Conservation (phyloP, 2,329 filamentous ascomycete species). For the Pestalotiopsis sp. region DNA sequence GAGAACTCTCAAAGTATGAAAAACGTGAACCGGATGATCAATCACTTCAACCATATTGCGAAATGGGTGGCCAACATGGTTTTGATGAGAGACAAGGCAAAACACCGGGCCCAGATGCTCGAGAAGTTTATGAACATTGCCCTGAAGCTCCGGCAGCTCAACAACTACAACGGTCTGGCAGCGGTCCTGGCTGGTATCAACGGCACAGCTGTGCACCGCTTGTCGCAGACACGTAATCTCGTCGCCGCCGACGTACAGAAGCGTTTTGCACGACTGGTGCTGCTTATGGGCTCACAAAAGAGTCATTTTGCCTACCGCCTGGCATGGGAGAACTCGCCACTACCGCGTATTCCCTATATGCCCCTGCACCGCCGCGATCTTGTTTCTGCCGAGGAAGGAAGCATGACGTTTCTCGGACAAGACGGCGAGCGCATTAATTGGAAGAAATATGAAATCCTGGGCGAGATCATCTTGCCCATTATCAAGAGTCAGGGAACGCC, state of each 20-base stretch:
- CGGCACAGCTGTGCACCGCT: constrained; percentile 80
- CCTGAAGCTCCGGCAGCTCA: constrained; percentile 80
- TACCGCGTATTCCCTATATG: constrained; percentile 90
- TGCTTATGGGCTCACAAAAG: constrained; percentile 91
- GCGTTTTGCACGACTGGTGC: constrained; percentile 83
- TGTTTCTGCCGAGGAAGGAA: constrained; percentile 90
- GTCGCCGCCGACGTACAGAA: constrained; percentile 74
- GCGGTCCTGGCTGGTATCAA: constrained; percentile 93
- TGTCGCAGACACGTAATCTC: constrained; percentile 77
- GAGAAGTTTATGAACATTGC: constrained; percentile 97
- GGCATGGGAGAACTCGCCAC: constrained; percentile 93
- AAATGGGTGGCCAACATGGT: constrained; percentile 84
- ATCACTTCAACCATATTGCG: constrained; percentile 85
- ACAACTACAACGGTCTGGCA: constrained; percentile 97
- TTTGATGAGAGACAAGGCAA: constrained; percentile 90
- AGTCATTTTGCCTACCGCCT: constrained; percentile 95
- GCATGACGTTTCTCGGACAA: constrained; percentile 81
- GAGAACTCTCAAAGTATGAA: constrained; percentile 76
- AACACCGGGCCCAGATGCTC: constrained; percentile 86
- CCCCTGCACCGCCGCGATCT: constrained; percentile 88
- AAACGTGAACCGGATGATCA: constrained; percentile 93
- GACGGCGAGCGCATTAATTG: constrained; percentile 84
- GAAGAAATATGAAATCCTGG: constrained; percentile 97
- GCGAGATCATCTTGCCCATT: constrained; percentile 85
- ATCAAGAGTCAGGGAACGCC: constrained; percentile 89